Conservation (phyloP, 306 rosid genomes). For the Prunus mongolica region DNA sequence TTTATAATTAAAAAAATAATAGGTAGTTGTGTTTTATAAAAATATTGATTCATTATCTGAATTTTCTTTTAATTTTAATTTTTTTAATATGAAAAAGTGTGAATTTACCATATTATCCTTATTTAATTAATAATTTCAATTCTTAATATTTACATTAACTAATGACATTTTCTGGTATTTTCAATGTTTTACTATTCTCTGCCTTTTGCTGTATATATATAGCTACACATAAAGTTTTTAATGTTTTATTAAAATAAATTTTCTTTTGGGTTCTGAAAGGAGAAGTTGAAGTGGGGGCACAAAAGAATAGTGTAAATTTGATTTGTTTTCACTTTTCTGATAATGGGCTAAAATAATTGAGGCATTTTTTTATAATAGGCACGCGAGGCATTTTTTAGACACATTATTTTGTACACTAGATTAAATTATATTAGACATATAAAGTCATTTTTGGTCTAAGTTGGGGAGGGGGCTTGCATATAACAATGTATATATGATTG, state of each 20-base stretch:
- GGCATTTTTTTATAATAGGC: background rate
- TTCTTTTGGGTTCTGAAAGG: background rate
- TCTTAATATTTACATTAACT: too few relatives aligned
- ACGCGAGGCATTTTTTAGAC: background rate
- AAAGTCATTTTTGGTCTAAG: slow-evolving; percentile 3
- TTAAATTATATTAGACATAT: background rate
- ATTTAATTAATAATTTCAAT: too few relatives aligned
- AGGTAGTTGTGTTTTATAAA: too few relatives aligned
- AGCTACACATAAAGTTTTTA: background rate
- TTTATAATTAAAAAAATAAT: too few relatives aligned
- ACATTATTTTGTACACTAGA: background rate
- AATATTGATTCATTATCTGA: too few relatives aligned
- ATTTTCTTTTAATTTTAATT: too few relatives aligned
- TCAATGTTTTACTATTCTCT: too few relatives aligned
- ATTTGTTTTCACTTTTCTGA: background rate
- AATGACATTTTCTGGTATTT: too few relatives aligned
- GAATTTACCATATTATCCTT: too few relatives aligned
- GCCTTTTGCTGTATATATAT: too few relatives aligned
- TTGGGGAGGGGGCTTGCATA: background rate
- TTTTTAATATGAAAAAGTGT: too few relatives aligned
- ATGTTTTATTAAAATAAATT: too few relatives aligned
- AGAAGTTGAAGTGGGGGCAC: background rate
- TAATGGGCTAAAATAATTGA: slow-evolving; percentile 9
- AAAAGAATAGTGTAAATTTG: background rate
- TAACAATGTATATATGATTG: background rate